These are phyloP conservation scores for Podaxis sp. DNA, from an alignment of 768 basidiomycete genomes.

Conservation along the genomic window DNA sequence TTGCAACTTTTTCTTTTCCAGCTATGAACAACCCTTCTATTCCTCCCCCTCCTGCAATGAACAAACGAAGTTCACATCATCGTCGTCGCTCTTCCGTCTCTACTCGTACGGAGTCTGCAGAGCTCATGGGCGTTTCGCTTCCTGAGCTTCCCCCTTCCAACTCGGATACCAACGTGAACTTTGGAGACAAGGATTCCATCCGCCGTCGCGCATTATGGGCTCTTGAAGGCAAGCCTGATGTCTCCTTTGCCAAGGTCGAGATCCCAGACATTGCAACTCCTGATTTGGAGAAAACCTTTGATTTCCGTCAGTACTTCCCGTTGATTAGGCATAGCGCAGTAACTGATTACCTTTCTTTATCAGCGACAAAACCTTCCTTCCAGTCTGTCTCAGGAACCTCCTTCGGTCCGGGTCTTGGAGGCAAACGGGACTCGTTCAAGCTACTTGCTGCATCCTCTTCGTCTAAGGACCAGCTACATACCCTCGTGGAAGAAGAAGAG, in stretches of 20 bases:
- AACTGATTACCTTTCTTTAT: constrained; percentile 8
- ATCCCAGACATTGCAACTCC: constrained; percentile 76
- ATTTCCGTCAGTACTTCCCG: constrained; percentile 56
- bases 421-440: constrained; percentile 84
- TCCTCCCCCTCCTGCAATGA: constrained; percentile 31
- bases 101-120: constrained; percentile 86
- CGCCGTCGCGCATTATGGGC: constrained; percentile 83
- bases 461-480: constrained; percentile 75
- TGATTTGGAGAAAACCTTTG: constrained; percentile 57
- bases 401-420: constrained; percentile 25
- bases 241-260: constrained; percentile 73
- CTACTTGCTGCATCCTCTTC: constrained; percentile 58
- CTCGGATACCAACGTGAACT: constrained; percentile 65
- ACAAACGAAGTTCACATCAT: constrained; percentile 78
- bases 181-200: constrained; percentile 75
- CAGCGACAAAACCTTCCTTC: constrained; percentile 64
- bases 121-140: constrained; percentile 82
- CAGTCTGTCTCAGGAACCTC: constrained; percentile 34
- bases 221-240: constrained; percentile 80
- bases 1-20: constrained; percentile 22
- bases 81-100: constrained; percentile 85
- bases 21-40: constrained; percentile 18
- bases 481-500: constrained; percentile 83
- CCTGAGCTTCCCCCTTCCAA: constrained; percentile 62
- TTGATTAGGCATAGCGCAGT: constrained; percentile 14